Evolutionary conservation across 1,139 yeast genomes (phyloP).

Genomic region (Dujonia santamariae): DNA sequence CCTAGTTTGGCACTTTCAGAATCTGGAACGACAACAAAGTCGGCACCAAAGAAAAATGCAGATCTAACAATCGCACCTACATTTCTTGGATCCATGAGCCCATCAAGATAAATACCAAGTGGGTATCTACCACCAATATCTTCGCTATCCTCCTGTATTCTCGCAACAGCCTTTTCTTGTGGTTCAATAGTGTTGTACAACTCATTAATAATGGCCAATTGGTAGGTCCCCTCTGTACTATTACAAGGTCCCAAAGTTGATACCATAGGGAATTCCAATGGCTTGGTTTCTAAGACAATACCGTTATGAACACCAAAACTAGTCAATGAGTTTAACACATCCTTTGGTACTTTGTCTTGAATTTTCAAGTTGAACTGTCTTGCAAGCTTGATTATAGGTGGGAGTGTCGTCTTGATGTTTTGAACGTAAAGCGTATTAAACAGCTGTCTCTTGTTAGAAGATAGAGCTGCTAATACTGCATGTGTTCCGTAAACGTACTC

Average conservation of each 20-base stretch:
- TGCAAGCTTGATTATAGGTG: constrained; percentile 44
- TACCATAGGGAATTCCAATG: constrained; percentile 46
- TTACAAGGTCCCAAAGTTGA: constrained; percentile 25
- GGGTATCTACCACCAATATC: constrained; percentile 41
- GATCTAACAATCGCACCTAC: constrained; percentile 83
- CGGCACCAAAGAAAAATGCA: constrained; percentile 82
- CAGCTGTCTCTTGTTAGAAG: constrained; percentile 50
- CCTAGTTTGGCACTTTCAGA: constrained; percentile 72
- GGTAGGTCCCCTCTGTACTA: constrained; percentile 28
- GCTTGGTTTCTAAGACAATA: constrained; percentile 66
- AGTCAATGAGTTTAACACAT: constrained; percentile 58
- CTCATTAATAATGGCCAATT: constrained; percentile 16
- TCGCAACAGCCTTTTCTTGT: constrained; percentile 14
- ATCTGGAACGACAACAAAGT: constrained; percentile 69
- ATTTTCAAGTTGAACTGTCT: constrained; percentile 41
- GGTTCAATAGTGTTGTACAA: constrained; percentile 16
- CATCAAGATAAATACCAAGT: constrained; percentile 74
- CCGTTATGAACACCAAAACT: constrained; percentile 82
- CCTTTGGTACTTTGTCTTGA: constrained; percentile 44
- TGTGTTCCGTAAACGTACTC: constrained; percentile 80
- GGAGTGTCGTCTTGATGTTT: constrained; percentile 25
- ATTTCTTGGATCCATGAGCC: constrained; percentile 86
- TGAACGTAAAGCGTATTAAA: constrained; percentile 51
- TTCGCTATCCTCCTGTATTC: constrained; percentile 17
- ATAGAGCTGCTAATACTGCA: constrained; percentile 68